Evolutionary conservation across 129 eudicot genomes (phyloP).

Genomic region (Saussurea involucrata): DNA sequence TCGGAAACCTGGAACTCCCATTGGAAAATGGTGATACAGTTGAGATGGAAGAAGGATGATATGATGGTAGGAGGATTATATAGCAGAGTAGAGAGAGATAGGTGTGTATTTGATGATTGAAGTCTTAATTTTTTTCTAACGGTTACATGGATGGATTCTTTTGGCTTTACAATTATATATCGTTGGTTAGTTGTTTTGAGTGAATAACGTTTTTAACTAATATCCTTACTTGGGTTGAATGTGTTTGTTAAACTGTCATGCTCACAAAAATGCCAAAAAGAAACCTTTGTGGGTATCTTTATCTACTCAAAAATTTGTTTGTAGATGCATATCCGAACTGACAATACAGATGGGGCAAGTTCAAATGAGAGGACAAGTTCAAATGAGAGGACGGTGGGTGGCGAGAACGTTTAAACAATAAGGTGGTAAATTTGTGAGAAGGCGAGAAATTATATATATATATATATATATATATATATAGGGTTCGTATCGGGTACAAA

Average conservation of each 20-base stretch:
- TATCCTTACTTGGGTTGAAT: neutral
- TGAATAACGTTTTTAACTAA: neutral
- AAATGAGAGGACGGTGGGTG: too few relatives aligned
- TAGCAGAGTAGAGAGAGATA: neutral
- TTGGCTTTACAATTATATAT: neutral
- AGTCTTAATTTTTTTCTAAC: neutral
- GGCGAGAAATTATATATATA: too few relatives aligned
- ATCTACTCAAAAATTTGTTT: neutral
- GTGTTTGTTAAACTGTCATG: neutral
- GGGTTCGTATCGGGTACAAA: too few relatives aligned
- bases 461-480: too few relatives aligned
- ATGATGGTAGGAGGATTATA: neutral
- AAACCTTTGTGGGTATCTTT: neutral
- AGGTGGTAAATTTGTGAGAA: too few relatives aligned
- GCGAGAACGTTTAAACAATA: too few relatives aligned
- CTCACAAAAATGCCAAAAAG: neutral
- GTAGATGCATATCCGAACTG: neutral
- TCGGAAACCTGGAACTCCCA: constrained; percentile 1
- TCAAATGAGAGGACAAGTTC: too few relatives aligned
- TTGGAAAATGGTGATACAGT: constrained; percentile 3
- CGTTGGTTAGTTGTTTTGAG: neutral
- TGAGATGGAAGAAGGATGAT: constrained; percentile 29
- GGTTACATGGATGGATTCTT: neutral
- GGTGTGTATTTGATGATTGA: constrained; percentile 6
- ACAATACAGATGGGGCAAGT: neutral